phyloP scores from a whole-genome alignment of 345 rosid genomes.

The Corchorus olitorius region DNA sequence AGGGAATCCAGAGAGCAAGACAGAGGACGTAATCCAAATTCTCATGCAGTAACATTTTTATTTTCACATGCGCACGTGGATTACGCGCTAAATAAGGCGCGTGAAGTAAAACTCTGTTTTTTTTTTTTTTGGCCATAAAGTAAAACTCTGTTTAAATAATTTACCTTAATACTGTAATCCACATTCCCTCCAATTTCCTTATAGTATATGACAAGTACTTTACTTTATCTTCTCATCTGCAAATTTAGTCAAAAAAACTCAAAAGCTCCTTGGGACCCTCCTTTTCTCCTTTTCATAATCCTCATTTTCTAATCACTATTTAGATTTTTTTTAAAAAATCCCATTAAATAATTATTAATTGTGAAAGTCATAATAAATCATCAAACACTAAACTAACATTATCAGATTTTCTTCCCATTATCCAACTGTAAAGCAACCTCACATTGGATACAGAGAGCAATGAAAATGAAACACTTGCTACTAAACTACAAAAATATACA shows the following conservation, averaged over 20 bases:
- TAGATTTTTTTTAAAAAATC: neutral
- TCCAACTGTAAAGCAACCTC: conserved; percentile 56
- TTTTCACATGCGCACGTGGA: neutral
- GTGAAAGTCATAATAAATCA: conserved; percentile 11
- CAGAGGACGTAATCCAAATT: neutral
- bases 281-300: conserved; percentile 19
- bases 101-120: neutral
- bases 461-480: neutral
- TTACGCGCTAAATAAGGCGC: neutral
- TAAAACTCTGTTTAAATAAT: neutral
- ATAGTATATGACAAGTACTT: neutral
- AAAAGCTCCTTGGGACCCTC: conserved; percentile 51
- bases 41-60: no score
- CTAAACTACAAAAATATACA: neutral
- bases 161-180: neutral
- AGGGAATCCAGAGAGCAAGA: neutral
- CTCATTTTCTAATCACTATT: conserved; percentile 20
- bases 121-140: no score
- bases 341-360: neutral
- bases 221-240: conserved; percentile 22
- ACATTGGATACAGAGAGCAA: conserved; percentile 40
- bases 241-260: conserved; percentile 32
- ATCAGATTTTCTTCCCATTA: conserved; percentile 25
- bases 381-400: conserved; percentile 26
- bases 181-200: conserved; percentile 14